phyloP scores from a whole-genome alignment of 148 eudicot species.

The Camellia sinensis region DNA sequence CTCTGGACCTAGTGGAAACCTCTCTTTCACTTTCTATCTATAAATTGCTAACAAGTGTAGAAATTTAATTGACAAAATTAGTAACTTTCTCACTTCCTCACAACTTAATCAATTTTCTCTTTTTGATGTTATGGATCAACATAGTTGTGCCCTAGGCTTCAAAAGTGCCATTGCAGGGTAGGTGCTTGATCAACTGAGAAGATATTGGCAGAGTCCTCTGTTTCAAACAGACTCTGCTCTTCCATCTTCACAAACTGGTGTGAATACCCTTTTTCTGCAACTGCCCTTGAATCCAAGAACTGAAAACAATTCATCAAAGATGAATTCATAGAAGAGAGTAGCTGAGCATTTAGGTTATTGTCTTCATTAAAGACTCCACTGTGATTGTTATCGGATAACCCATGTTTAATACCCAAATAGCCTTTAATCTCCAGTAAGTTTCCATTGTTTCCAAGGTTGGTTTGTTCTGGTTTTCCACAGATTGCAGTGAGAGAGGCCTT shows the following conservation, averaged over 20 bases:
- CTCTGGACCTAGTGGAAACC: background rate
- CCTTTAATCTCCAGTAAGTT: constrained; percentile 9
- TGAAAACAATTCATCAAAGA: constrained; percentile 15
- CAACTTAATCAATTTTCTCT: background rate
- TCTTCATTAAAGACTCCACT: constrained; percentile 19
- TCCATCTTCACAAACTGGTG: constrained; percentile 16
- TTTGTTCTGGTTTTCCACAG: background rate
- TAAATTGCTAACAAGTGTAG: background rate
- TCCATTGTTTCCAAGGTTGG: background rate
- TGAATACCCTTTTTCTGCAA: constrained; percentile 12
- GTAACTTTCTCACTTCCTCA: background rate
- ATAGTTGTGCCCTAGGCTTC: background rate
- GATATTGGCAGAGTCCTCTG: constrained; percentile 21
- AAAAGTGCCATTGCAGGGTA: constrained; percentile 14
- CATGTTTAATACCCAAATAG: constrained; percentile 10
- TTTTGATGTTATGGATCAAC: background rate
- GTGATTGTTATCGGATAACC: constrained; percentile 24
- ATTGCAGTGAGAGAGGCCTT: background rate
- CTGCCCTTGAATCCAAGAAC: constrained; percentile 12
- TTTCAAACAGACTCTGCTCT: constrained; percentile 17
- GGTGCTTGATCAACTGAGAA: constrained; percentile 28
- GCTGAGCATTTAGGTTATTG: background rate
- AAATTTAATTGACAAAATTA: background rate
- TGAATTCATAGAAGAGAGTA: background rate
- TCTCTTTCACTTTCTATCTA: background rate